phyloP scores from a whole-genome alignment of 2,329 filamentous ascomycete species.

The Xenosphaeropsis pyriputrescens region DNA sequence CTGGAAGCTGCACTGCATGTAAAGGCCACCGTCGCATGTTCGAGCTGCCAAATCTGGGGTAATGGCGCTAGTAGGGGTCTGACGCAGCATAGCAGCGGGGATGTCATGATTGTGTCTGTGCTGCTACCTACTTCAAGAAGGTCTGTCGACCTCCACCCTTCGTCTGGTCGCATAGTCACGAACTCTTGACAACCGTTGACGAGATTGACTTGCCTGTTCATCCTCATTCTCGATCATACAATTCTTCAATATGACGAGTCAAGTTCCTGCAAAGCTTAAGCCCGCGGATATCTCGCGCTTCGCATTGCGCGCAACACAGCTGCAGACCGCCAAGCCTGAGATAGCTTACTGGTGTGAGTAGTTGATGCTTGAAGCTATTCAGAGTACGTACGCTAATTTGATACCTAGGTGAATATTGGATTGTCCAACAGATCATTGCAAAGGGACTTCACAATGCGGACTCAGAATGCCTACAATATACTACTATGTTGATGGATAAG shows the following conservation, averaged over 20 bases:
- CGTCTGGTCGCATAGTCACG: no score
- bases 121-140: no score
- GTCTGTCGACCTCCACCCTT: no score
- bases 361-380: neutral
- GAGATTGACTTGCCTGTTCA: no score
- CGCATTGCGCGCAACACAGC: constrained; percentile 67
- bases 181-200: no score
- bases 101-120: no score
- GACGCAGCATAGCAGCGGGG: no score
- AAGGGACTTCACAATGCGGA: constrained; percentile 67
- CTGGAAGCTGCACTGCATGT: neutral
- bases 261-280: constrained; percentile 59
- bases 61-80: neutral
- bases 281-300: constrained; percentile 74
- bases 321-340: constrained; percentile 73
- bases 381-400: constrained; percentile 8
- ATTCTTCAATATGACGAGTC: constrained; percentile 47
- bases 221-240: neutral
- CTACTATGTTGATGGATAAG: constrained; percentile 76
- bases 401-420: constrained; percentile 67
- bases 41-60: constrained; percentile 8
- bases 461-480: constrained; percentile 67
- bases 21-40: constrained; percentile 10
- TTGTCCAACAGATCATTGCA: constrained; percentile 79
- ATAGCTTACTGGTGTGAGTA: constrained; percentile 88